Percentiles rank a stretch among this genome's conserved stretches.
Conservation (phyloP, 345 rosid species). For the Ceriops decandra region DNA sequence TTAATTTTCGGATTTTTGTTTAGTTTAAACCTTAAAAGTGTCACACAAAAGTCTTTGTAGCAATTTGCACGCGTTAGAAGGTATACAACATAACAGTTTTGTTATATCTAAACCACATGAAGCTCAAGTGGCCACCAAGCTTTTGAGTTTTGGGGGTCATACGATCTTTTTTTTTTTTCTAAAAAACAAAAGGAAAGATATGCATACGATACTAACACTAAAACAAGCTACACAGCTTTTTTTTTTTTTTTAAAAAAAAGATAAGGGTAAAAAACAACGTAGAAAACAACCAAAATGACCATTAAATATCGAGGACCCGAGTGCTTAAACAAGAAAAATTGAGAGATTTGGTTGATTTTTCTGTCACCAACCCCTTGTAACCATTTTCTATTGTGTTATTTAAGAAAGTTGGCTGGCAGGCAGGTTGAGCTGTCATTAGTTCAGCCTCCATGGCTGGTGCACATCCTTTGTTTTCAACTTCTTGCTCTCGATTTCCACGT, state of each 20-base stretch:
- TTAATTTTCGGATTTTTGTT: background rate
- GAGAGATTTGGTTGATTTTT: background rate
- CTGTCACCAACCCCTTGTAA: constrained; percentile 13
- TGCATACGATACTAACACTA: too few species aligned
- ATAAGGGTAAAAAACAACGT: too few species aligned
- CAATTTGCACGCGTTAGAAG: background rate
- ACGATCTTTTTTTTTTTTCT: too few species aligned
- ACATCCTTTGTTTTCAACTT: background rate
- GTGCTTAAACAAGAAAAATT: constrained; percentile 5
- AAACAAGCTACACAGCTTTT: too few species aligned
- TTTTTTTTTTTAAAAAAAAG: too few species aligned
- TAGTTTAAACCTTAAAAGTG: background rate
- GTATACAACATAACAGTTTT: background rate
- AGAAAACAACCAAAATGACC: background rate
- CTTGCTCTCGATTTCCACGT: background rate
- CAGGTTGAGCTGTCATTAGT: constrained; percentile 40
- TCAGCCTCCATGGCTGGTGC: constrained; percentile 27
- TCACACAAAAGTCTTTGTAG: constrained; percentile 3
- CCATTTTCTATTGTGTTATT: constrained; percentile 2
- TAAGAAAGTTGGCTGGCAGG: constrained; percentile 37
- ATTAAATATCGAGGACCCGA: background rate
- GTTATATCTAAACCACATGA: too few species aligned
- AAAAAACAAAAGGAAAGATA: too few species aligned
- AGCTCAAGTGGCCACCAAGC: too few species aligned
- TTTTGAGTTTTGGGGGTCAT: too few species aligned